Evolutionary conservation across 2,329 filamentous ascomycete genomes (phyloP).

Genomic region (Phialophora macrospora): DNA sequence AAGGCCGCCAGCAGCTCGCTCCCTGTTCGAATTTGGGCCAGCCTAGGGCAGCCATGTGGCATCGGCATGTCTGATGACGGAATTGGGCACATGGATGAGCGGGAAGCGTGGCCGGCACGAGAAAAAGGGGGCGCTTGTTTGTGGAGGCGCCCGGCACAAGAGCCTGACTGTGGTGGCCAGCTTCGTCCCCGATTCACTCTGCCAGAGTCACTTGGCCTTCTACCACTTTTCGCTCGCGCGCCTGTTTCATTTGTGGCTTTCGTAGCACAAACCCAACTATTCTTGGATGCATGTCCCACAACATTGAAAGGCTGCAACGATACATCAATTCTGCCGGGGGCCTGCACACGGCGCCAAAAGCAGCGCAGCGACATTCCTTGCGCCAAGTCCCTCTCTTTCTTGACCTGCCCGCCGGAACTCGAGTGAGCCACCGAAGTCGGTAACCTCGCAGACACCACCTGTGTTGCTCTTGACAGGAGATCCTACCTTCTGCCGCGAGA

Average conservation of each 20-base stretch:
- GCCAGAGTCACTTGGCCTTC: constrained; percentile 13
- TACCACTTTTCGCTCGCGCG: constrained; percentile 5
- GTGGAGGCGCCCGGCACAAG: constrained; percentile 17
- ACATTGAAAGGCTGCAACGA: constrained; percentile 3
- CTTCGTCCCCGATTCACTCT: not conserved
- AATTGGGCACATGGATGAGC: not conserved
- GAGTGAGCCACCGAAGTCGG: not conserved
- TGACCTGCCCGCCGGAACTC: not conserved
- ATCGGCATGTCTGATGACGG: constrained; percentile 12
- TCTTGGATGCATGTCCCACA: constrained; percentile 10
- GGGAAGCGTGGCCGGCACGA: constrained; percentile 1
- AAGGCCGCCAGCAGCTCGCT: not conserved
- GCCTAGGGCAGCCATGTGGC: constrained; percentile 21
- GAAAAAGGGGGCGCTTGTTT: constrained; percentile 20
- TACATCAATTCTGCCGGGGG: not conserved
- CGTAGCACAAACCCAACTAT: constrained; percentile 5
- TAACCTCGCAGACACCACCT: not conserved
- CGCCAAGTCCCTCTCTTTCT: constrained; percentile 2
- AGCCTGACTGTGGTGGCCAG: not conserved
- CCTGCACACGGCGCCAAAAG: not conserved
- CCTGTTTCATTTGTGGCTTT: constrained; percentile 1
- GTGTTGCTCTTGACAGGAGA: not conserved
- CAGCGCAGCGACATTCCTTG: not conserved
- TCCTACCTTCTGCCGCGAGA: not conserved
- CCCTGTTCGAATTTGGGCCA: constrained; percentile 1